Base-by-base conservation (phyloP, 805 yeast genomes). In the Hanseniaspora mollemarum region DNA sequence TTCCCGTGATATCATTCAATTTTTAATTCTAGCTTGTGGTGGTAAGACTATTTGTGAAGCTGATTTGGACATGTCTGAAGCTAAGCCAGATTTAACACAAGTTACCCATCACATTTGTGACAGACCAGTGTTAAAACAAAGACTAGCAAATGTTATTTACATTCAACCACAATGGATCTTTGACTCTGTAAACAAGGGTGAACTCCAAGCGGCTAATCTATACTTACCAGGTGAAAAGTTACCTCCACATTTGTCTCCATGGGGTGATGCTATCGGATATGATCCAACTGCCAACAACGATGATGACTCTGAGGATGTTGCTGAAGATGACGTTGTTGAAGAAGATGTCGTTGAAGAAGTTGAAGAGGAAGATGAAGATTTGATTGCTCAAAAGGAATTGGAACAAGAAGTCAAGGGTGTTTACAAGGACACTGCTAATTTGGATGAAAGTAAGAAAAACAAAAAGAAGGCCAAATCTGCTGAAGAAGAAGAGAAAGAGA, bases 131-230 rank as follows among this genome's bases (percentile, higher is more conserved):
- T 67, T 90, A 40, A 63, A 73, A 26, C 74, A 77, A 56, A 85
- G 81, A 63, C 86, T 87, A 40, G 83, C 87, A 54, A 96, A 96
- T 46, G 79, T 97, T 71, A 85, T 94, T 0, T 92, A 92, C 62
- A 66, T 90, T 43, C 98, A 92, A 70, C 98, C 98, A 18, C 98
- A 92, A 72, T 92, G 98, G 98, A 73, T 92, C 28, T 88, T 92
- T 65, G 98, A 92, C 65, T 81, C 83, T 61, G 70, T 92, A 54
- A 92, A 92, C 71, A 82, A 83, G 67, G 76, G 78, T 45, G 72
- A 76, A 54, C 72, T 92, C 54, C 71, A 83, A 54, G 78, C 92
- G 18, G 95, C 86, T 21, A 80, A 81, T 51, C 74, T 73, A 51
- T 92, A 92, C 63, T 83, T 94, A 40, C 95, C 96, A 4, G 98